These are phyloP conservation scores for Hortaea sp. DNA, from an alignment of 2,329 filamentous ascomycete species.

Conservation along the genomic window DNA sequence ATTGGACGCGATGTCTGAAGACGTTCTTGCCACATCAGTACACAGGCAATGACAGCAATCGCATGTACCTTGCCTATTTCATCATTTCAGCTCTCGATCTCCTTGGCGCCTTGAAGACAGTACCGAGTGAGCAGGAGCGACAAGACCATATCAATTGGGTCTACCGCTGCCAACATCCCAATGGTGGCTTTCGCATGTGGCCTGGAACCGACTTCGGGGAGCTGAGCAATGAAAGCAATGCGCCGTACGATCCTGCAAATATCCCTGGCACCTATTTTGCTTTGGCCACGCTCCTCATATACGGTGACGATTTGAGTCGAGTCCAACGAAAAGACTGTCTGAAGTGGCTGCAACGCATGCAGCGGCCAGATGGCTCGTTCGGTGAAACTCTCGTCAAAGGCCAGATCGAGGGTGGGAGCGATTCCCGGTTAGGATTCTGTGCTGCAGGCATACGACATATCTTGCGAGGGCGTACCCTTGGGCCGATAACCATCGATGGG, in stretches of 20 bases:
- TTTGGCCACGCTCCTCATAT: slow-evolving; percentile 58
- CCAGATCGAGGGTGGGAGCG: slow-evolving; percentile 63
- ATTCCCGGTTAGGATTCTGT: slow-evolving; percentile 82
- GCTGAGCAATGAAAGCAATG: slow-evolving; percentile 41
- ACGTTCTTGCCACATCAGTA: slow-evolving; percentile 73
- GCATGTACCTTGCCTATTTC: slow-evolving; percentile 84
- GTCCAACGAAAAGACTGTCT: slow-evolving; percentile 61
- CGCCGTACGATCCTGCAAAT: slow-evolving; percentile 64
- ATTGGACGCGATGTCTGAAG: slow-evolving; percentile 84
- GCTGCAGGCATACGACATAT: slow-evolving; percentile 76
- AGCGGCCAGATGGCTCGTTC: slow-evolving; percentile 80
- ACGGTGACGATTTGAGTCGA: slow-evolving; percentile 50
- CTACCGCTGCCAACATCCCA: slow-evolving; percentile 72
- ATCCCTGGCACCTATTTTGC: slow-evolving; percentile 86
- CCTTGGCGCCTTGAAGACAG: slow-evolving; percentile 52
- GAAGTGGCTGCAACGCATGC: slow-evolving; percentile 63
- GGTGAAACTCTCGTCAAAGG: slow-evolving; percentile 63
- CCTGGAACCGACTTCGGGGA: slow-evolving; percentile 54
- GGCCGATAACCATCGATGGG: slow-evolving; percentile 44
- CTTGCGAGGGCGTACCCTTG: slow-evolving; percentile 42
- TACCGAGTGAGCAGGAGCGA: slow-evolving; percentile 45
- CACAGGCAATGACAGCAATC: slow-evolving; percentile 79
- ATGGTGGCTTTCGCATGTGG: slow-evolving; percentile 81
- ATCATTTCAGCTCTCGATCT: slow-evolving; percentile 77
- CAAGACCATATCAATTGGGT: slow-evolving; percentile 62